Percentiles rank a stretch among this genome's conserved stretches.
Evolutionary conservation across 805 yeast species (phyloP).

Genomic region (Saturnispora kantuleensis): DNA sequence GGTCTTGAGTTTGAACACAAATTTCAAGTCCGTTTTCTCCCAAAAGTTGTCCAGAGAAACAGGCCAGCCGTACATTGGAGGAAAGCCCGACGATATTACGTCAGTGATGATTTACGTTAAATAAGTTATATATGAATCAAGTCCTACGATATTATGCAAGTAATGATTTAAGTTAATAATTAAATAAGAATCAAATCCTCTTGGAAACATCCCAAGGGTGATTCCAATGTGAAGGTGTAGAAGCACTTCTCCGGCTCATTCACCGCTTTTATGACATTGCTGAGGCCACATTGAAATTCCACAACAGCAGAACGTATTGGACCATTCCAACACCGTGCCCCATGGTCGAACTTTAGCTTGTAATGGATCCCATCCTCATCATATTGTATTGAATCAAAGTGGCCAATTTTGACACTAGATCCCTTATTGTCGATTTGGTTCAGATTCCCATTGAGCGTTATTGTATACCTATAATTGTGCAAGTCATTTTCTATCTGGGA

Average conservation of each 20-base stretch:
- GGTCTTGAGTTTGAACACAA: conserved; percentile 58
- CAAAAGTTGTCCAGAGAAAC: conserved; percentile 60
- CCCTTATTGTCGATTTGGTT: conserved; percentile 44
- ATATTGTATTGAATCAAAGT: conserved; percentile 15
- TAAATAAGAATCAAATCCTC: conserved; percentile 9
- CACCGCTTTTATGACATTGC: conserved; percentile 48
- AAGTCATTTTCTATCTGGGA: conserved; percentile 37
- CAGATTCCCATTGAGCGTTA: conserved; percentile 48
- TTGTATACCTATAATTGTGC: conserved; percentile 63
- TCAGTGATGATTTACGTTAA: conserved; percentile 61
- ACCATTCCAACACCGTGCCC: conserved; percentile 91
- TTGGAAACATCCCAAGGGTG: conserved; percentile 37
- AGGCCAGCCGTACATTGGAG: conserved; percentile 70
- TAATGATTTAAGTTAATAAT: conserved; percentile 50
- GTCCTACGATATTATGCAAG: conserved; percentile 87
- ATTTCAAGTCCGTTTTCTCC: conserved; percentile 78
- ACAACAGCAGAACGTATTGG: conserved; percentile 68
- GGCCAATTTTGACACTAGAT: conserved; percentile 43
- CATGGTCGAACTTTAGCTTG: conserved; percentile 36
- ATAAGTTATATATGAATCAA: conserved; percentile 29
- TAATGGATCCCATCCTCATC: conserved; percentile 12
- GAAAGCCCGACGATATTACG: conserved; percentile 93
- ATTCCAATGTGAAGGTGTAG: conserved; percentile 44
- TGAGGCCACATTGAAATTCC: conserved; percentile 55
- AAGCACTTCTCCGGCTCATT: conserved; percentile 86